A percentile compares a stretch with the other conserved stretches of the same genome.
Conservation (phyloP, 2,329 filamentous ascomycete species). For the Cladobotryum protrusum region DNA sequence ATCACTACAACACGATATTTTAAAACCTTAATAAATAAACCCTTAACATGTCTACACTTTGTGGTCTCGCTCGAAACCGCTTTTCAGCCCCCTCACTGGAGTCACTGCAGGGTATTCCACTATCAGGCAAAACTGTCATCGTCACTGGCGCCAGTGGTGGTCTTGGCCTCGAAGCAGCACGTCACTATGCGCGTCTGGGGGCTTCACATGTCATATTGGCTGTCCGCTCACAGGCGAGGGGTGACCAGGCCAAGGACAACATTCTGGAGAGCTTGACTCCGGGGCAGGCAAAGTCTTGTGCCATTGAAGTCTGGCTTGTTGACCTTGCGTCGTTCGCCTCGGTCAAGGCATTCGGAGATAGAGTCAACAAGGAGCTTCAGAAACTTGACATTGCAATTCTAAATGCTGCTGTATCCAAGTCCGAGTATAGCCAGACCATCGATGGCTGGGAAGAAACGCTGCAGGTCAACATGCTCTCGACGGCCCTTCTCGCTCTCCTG, state of each 20-base stretch:
- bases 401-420: constrained; percentile 23
- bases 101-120: constrained; percentile 1
- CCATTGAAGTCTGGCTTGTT: constrained; percentile 5
- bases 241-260: constrained; percentile 1
- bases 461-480: constrained; percentile 54
- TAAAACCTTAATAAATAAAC: background rate
- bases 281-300: background rate
- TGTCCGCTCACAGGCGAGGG: background rate
- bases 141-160: constrained; percentile 35
- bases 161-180: constrained; percentile 33
- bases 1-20: too few relatives aligned
- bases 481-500: constrained; percentile 45
- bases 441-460: constrained; percentile 47
- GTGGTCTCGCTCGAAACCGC: constrained; percentile 2
- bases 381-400: constrained; percentile 20
- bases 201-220: constrained; percentile 10
- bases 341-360: constrained; percentile 2
- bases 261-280: background rate
- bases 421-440: constrained; percentile 11
- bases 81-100: constrained; percentile 1
- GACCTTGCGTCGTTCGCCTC: constrained; percentile 5
- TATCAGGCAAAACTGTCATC: constrained; percentile 26
- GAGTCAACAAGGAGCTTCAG: constrained; percentile 1
- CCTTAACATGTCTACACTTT: background rate
- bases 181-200: constrained; percentile 29